Evolutionary conservation across 805 yeast genomes (phyloP).

Genomic region (Pichia californica): DNA sequence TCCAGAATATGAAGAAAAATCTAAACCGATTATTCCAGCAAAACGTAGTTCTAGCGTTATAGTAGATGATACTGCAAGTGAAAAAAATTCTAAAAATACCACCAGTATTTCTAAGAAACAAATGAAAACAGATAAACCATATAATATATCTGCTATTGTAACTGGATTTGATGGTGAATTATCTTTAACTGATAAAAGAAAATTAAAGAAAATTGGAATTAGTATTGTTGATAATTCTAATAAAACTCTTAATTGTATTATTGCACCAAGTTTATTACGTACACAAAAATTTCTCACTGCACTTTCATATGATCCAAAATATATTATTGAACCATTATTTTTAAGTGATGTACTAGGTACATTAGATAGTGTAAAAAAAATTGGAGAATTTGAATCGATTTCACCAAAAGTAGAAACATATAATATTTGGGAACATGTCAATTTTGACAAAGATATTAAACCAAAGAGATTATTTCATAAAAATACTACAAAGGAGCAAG

Average conservation of each 20-base stretch:
- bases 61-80: background rate
- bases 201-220: constrained; percentile 52
- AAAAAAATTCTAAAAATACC: background rate
- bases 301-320: constrained; percentile 48
- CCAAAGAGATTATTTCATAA: constrained; percentile 28
- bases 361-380: constrained; percentile 20
- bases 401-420: constrained; percentile 24
- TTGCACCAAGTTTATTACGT: constrained; percentile 77
- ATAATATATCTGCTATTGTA: constrained; percentile 42
- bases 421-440: constrained; percentile 23
- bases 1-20: background rate
- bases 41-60: background rate
- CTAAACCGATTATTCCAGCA: background rate
- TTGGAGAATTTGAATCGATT: constrained; percentile 21
- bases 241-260: constrained; percentile 40
- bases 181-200: constrained; percentile 35
- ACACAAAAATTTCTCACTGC: constrained; percentile 83
- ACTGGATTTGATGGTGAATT: constrained; percentile 60
- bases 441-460: constrained; percentile 29
- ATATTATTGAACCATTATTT: constrained; percentile 51
- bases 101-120: constrained; percentile 8
- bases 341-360: constrained; percentile 37
- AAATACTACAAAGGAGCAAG: constrained; percentile 17
- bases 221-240: constrained; percentile 35
- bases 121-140: constrained; percentile 23